phyloP scores from a whole-genome alignment of 495 filamentous ascomycete genomes.

The Rhypophila decipiens region DNA sequence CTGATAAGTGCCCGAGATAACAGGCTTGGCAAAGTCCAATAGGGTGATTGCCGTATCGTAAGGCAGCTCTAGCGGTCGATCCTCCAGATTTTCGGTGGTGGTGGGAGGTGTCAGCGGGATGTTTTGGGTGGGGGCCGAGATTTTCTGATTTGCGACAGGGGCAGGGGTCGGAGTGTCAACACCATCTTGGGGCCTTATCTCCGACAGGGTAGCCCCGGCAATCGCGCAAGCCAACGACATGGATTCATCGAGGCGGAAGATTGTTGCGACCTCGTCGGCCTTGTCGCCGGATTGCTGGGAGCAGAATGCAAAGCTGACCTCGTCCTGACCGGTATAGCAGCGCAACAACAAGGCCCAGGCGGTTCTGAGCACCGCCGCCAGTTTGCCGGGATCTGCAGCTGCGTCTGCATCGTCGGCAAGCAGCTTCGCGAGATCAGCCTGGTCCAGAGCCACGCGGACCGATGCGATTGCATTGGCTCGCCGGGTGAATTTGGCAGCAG shows the following conservation, averaged over 20 bases:
- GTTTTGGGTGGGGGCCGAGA: not conserved
- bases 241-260: slow-evolving; percentile 7
- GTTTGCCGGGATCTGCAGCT: not conserved
- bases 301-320: slow-evolving; percentile 16
- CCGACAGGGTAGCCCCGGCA: not conserved
- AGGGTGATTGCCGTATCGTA: not conserved
- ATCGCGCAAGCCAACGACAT: slow-evolving; percentile 2
- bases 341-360: slow-evolving; percentile 19
- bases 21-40: not conserved
- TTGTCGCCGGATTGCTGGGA: slow-evolving; percentile 3
- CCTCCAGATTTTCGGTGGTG: too few species aligned
- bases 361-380: slow-evolving; percentile 10
- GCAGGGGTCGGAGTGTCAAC: too few species aligned
- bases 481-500: too few species aligned
- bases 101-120: too few species aligned
- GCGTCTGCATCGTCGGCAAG: not conserved
- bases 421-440: slow-evolving; percentile 1
- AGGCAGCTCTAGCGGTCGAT: too few species aligned
- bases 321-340: slow-evolving; percentile 20
- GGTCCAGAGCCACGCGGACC: slow-evolving; percentile 10
- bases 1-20: not conserved
- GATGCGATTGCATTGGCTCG: too few species aligned
- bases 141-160: not conserved
- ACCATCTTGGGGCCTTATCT: too few species aligned
- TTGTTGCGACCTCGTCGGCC: slow-evolving; percentile 1